Conservation (phyloP, 768 basidiomycete species). For the Cytidiella melzeri region DNA sequence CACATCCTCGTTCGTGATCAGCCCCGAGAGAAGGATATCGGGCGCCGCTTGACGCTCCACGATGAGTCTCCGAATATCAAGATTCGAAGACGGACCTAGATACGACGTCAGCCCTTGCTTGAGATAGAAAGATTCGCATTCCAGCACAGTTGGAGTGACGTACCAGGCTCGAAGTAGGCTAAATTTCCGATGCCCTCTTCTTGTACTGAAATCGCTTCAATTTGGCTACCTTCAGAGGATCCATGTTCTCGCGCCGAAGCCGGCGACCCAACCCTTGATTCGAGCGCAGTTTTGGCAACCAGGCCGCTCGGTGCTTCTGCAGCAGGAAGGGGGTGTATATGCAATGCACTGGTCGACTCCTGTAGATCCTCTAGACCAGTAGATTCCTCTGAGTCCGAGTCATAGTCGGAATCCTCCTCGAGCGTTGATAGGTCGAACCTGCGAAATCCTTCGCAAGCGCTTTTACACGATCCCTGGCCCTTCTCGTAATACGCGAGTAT, state of each 20-base stretch:
- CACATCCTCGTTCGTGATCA: slow-evolving; percentile 25
- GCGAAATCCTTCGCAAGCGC: slow-evolving; percentile 10
- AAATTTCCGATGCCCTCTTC: slow-evolving; percentile 15
- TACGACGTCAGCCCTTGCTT: not conserved
- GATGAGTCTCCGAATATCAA: slow-evolving; percentile 26
- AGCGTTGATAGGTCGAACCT: slow-evolving; percentile 7
- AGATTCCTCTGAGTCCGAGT: slow-evolving; percentile 18
- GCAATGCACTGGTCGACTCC: slow-evolving; percentile 6
- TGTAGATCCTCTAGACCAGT: slow-evolving; percentile 14
- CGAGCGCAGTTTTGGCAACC: slow-evolving; percentile 11
- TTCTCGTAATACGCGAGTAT: slow-evolving; percentile 27
- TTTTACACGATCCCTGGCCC: slow-evolving; percentile 12
- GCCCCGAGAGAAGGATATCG: slow-evolving; percentile 27
- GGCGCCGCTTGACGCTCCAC: slow-evolving; percentile 27
- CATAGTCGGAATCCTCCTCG: slow-evolving; percentile 21
- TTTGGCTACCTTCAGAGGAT: slow-evolving; percentile 5
- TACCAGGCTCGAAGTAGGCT: slow-evolving; percentile 21
- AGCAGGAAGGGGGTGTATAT: slow-evolving; percentile 15
- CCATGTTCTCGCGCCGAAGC: not conserved
- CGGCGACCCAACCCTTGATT: slow-evolving; percentile 9
- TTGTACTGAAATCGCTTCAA: slow-evolving; percentile 1
- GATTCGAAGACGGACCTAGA: slow-evolving; percentile 24
- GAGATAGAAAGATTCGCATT: not conserved
- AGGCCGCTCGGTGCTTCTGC: slow-evolving; percentile 16
- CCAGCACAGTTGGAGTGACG: not conserved